These are phyloP conservation scores for Fragaria vesca DNA, from an alignment of 306 rosid species.

Conservation along the genomic window DNA sequence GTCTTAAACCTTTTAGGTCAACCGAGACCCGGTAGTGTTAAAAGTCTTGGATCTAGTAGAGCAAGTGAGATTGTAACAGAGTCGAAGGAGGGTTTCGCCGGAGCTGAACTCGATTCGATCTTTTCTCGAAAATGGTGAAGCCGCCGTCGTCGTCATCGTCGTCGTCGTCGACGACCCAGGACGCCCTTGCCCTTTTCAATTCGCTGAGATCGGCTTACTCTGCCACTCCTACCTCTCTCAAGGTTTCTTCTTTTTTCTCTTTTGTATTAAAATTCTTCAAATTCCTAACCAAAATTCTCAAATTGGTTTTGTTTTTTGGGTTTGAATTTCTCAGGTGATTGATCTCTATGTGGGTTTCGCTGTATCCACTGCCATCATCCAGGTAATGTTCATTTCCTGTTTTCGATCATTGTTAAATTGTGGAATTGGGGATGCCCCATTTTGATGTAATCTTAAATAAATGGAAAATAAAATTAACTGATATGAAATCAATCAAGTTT, in stretches of 20 bases:
- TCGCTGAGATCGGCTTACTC: constrained; percentile 80
- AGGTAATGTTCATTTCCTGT: constrained; percentile 38
- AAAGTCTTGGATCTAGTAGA: not conserved
- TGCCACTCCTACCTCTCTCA: constrained; percentile 69
- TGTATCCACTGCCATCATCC: constrained; percentile 72
- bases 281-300: constrained; percentile 8
- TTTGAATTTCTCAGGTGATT: constrained; percentile 47
- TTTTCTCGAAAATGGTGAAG: constrained; percentile 8
- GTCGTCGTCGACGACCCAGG: constrained; percentile 46
- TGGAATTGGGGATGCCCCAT: not conserved
- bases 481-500: constrained; percentile 4
- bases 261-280: not conserved
- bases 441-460: not conserved
- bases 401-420: not conserved
- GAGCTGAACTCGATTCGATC: not conserved
- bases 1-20: not conserved
- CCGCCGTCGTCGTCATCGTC: not conserved
- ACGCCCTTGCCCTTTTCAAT: constrained; percentile 60
- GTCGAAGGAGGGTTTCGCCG: not conserved
- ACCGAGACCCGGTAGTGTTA: not conserved
- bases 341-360: constrained; percentile 80
- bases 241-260: constrained; percentile 36
- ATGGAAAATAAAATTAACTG: not conserved
- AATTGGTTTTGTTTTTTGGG: not conserved
- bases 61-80: not conserved